A percentile compares a stretch with the other conserved stretches of the same genome.
Evolutionary conservation across 2,329 filamentous ascomycete genomes (phyloP).

Genomic region (Apiospora koreana): DNA sequence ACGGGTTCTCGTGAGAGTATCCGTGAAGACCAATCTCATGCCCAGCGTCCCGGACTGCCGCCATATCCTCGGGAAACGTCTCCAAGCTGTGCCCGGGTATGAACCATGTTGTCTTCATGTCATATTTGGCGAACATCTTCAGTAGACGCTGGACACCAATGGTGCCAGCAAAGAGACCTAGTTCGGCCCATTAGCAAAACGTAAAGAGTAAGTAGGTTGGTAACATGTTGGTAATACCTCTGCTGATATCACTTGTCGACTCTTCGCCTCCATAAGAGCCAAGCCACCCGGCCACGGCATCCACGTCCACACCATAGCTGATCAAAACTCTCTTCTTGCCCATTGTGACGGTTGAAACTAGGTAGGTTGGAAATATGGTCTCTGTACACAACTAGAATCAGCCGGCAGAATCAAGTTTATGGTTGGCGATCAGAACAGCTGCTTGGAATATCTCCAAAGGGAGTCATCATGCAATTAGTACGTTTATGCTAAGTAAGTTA

Average conservation of each 20-base stretch:
- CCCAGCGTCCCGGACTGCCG: constrained; percentile 59
- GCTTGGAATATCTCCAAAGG: neutral
- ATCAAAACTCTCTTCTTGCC: constrained; percentile 13
- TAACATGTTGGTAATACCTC: constrained; percentile 48
- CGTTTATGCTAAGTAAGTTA: neutral
- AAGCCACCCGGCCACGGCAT: constrained; percentile 74
- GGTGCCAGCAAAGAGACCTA: constrained; percentile 65
- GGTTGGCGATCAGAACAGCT: neutral
- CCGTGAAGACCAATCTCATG: constrained; percentile 66
- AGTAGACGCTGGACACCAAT: constrained; percentile 67
- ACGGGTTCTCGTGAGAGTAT: constrained; percentile 74
- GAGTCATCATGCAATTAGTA: neutral
- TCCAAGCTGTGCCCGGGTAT: constrained; percentile 58
- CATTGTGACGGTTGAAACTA: neutral
- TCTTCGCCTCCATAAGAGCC: constrained; percentile 76
- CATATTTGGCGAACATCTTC: constrained; percentile 50
- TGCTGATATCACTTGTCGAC: constrained; percentile 69
- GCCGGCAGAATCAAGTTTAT: neutral
- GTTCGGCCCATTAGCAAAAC: neutral
- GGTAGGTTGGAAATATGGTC: neutral
- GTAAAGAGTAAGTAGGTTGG: no score
- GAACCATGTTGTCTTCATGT: constrained; percentile 55
- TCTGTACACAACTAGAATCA: neutral
- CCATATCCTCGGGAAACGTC: constrained; percentile 67
- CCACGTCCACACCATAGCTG: constrained; percentile 72